Base-by-base conservation (phyloP, 768 basidiomycete species). In the Termitomyces bulborhizus region DNA sequence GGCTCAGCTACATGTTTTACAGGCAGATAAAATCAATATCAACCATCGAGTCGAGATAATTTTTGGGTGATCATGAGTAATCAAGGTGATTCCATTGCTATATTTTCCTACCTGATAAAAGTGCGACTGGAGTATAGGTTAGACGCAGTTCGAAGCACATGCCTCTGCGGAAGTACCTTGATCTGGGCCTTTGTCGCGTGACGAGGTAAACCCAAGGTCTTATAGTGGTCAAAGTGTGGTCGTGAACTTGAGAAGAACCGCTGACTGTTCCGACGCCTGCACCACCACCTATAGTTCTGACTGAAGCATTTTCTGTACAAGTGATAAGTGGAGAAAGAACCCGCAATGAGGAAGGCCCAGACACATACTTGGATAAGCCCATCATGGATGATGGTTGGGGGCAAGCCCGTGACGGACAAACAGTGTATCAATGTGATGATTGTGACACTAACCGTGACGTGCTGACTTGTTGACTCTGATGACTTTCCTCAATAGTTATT, bases 151-250 rank as follows among this genome's bases (percentile, higher is more conserved):
- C 3, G 9, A 50, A 42, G 7, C 3, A 11, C 36, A 24, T 34
- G 9, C 7, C 3, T 13, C 9, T 13, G 43, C 24, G 9, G 16
- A 26, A 58, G 58, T 48, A 75, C 75, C 65, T 77, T 77, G 53
- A 76, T 76, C 56, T 76, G 74, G 13, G 72, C 71, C 57, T 73
- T 77, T 16, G 68, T 67, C 1, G 76, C 76, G 31, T 65, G 58
- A 15, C 56, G 67, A 16, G 68, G 68, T 13, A 77, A 62, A 6
- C 76, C 74, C 8, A 77, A 64, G 3, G 74, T 74, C 53, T 70
- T 66, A 57, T 77, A 78, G 57, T 76, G 74, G 51, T 69, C 65
- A 29, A 40, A 43, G 8, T 57, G 53, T n/a, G 12, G 18, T 31
- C 47, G 54, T 32, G 71, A 65, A 15, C 60, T 59, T 6, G 68